Percentiles rank a stretch among this genome's conserved stretches.
These are phyloP conservation scores for Podila clonocystis DNA, from an alignment of 192 early-diverging fungal species.

Conservation along the genomic window DNA sequence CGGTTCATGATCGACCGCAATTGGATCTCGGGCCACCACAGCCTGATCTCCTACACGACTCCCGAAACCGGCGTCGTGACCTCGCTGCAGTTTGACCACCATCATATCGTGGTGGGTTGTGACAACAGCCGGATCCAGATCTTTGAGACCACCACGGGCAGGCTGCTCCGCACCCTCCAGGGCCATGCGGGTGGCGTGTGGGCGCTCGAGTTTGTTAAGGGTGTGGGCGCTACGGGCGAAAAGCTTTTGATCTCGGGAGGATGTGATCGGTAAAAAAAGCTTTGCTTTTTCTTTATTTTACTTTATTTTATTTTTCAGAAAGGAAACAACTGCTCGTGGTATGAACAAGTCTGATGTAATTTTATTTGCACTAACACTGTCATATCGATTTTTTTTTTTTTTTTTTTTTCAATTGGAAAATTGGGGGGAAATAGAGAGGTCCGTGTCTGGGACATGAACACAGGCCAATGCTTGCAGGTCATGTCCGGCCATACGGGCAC, in stretches of 20 bases:
- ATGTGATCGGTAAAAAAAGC: conserved; percentile 83
- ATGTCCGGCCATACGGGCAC: conserved; percentile 96
- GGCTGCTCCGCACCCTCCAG: conserved; percentile 72
- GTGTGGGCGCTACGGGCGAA: conserved; percentile 60
- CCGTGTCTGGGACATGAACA: conserved; percentile 95
- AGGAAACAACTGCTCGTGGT: no score
- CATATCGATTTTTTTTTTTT: conserved; percentile 4
- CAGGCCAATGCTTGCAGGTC: conserved; percentile 85
- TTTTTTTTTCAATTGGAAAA: background rate
- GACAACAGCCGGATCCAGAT: conserved; percentile 95
- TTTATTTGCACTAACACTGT: background rate
- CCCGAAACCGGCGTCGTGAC: conserved; percentile 81
- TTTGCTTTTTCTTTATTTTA: conserved; percentile 3
- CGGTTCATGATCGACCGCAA: conserved; percentile 61
- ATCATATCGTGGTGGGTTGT: conserved; percentile 92
- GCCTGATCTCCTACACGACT: conserved; percentile 48
- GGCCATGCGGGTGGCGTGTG: conserved; percentile 97
- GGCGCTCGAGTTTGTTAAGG: conserved; percentile 90
- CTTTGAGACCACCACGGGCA: conserved; percentile 85
- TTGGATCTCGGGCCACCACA: conserved; percentile 61
- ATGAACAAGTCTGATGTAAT: background rate
- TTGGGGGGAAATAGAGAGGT: conserved; percentile 63
- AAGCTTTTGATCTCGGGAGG: conserved; percentile 91
- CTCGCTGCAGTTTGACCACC: conserved; percentile 92
- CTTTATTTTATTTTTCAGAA: conserved; percentile 8